Conservation (phyloP, 148 eudicot species). For the Linanthus parryae region DNA sequence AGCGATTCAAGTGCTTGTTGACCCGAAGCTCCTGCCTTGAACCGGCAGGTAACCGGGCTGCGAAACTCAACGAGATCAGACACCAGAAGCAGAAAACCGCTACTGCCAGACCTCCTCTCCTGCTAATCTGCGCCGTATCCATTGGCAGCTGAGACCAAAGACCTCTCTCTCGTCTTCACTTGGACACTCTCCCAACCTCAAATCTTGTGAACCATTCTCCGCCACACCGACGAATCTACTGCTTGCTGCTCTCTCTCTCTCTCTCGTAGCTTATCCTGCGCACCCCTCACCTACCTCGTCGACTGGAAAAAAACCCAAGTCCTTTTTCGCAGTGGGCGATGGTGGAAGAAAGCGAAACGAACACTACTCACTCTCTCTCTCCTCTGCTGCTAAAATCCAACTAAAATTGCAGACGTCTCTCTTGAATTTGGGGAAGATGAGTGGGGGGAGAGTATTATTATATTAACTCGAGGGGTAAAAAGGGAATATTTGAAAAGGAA, state of each 20-base stretch:
- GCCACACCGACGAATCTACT: neutral
- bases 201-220: too few relatives aligned
- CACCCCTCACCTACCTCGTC: slow-evolving; percentile 3
- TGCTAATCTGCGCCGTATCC: slow-evolving; percentile 20
- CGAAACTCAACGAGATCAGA: slow-evolving; percentile 28
- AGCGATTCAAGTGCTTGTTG: slow-evolving; percentile 67
- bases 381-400: slow-evolving; percentile 18
- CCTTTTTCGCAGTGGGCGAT: neutral
- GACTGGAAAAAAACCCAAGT: slow-evolving; percentile 1
- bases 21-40: slow-evolving; percentile 65
- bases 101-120: slow-evolving; percentile 5
- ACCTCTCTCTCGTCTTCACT: neutral
- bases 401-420: slow-evolving; percentile 6
- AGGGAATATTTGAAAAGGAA: neutral
- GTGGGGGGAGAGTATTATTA: too few relatives aligned
- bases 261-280: slow-evolving; percentile 6
- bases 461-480: too few relatives aligned
- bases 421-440: neutral
- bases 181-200: neutral
- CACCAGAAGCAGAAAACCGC: slow-evolving; percentile 21
- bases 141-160: slow-evolving; percentile 11
- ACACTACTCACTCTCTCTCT: slow-evolving; percentile 7
- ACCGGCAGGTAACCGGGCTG: slow-evolving; percentile 31
- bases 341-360: neutral
- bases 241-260: neutral